These are phyloP conservation scores for Boletus edulis DNA, from an alignment of 768 basidiomycete species.

Conservation along the genomic window DNA sequence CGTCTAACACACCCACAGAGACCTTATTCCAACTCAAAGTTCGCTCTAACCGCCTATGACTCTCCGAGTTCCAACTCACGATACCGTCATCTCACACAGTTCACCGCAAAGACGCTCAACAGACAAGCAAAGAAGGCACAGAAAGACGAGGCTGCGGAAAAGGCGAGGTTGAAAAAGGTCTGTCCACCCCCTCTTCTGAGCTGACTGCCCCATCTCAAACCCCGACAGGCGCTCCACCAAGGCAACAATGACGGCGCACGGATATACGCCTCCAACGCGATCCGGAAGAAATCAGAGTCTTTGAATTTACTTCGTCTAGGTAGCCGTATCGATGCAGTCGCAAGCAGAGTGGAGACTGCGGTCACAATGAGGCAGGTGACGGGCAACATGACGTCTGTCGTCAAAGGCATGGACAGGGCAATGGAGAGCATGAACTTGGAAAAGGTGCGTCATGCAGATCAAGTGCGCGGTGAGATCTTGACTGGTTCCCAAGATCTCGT, in stretches of 20 bases:
- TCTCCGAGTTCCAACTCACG: slow-evolving; percentile 10
- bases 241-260: slow-evolving; percentile 96
- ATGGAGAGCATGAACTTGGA: slow-evolving; percentile 99
- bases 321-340: slow-evolving; percentile 94
- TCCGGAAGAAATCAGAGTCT: slow-evolving; percentile 95
- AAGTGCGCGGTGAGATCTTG: not conserved
- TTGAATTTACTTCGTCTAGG: slow-evolving; percentile 88
- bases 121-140: slow-evolving; percentile 97
- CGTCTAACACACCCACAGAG: slow-evolving; percentile 49
- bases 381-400: slow-evolving; percentile 94
- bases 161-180: slow-evolving; percentile 91
- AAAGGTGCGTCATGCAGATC: slow-evolving; percentile 51
- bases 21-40: slow-evolving; percentile 99
- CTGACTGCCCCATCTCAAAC: not conserved
- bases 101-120: slow-evolving; percentile 94
- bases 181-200: slow-evolving; percentile 3
- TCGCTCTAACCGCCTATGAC: slow-evolving; percentile 11
- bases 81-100: slow-evolving; percentile 46
- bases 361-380: slow-evolving; percentile 98
- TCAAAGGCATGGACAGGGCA: slow-evolving; percentile 97
- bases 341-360: slow-evolving; percentile 95
- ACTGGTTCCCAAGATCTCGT: slow-evolving; percentile 67
- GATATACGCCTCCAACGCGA: slow-evolving; percentile 98
- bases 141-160: slow-evolving; percentile 91
- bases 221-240: slow-evolving; percentile 83